Evolutionary conservation across 805 yeast species (phyloP), one percentile per base, ranked within the genome.

Genomic region (Kluyveromyces dobzhanskii): DNA sequence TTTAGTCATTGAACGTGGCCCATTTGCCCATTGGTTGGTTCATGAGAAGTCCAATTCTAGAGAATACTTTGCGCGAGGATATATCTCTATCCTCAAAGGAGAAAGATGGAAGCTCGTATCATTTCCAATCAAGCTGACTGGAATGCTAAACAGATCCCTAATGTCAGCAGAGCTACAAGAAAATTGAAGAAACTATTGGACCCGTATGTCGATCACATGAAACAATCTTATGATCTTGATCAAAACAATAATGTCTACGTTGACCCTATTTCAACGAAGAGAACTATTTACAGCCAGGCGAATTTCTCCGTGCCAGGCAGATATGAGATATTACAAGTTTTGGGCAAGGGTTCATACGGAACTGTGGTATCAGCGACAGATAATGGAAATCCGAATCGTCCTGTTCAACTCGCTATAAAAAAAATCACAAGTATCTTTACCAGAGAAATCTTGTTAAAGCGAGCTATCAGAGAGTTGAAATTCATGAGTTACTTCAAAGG

Each of bases 281-380:
- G 62, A 32, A 59, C 63, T 3, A 62, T 70, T 6, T 72, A 65
- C 47, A 76, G 75, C 26, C 66, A 71, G 38, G 73, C 75, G 3
- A 70, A 77, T 39, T 84, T 85, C 56, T 75, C 74, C 32, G 64
- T 83, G 37, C 80, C 81, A 44, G 57, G 69, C 1, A 62, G 84
- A 28, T 85, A 84, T 57, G 65, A 70, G 38, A 65, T 84, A 12
- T 59, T 69, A 18, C 66, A 68, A 28, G 65, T 79, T 2, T 65
- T 86, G 38, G 95, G 95, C 0, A 79, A 79, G 53, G 95, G 95
- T 0, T 80, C 94, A 0, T 86, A 86, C 56, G 95, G 95, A 1
- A 75, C 79, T 0, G 95, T 86, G 3, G 84, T 92, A 47, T 76
- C 85, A 3, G 94, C 90, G 0, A 48, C 68, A 11, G 64, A 60